A percentile compares a stretch with the other conserved stretches of the same genome.
phyloP scores from a whole-genome alignment of 805 yeast species.

The Candida pini region DNA sequence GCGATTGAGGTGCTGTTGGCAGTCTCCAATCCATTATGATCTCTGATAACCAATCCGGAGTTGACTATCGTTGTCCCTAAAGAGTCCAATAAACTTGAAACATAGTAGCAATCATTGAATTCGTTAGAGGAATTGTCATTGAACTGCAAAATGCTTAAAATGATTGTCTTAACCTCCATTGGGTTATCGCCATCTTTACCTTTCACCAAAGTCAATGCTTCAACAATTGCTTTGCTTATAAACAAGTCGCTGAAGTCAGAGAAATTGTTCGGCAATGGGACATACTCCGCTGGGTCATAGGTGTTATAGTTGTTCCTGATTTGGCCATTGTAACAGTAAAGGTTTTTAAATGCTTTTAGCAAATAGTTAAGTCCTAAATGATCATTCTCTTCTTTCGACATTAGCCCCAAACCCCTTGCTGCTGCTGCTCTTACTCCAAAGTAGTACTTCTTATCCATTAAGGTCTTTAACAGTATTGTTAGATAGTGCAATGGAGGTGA shows the following conservation, averaged over 20 bases:
- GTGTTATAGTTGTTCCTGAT: conserved; percentile 18
- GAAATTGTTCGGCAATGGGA: conserved; percentile 79
- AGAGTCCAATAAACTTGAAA: conserved; percentile 51
- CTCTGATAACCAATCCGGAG: conserved; percentile 18
- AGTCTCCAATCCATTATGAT: conserved; percentile 18
- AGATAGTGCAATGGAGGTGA: conserved; percentile 64
- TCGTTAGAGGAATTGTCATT: conserved; percentile 81
- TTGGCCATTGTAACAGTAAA: conserved; percentile 65
- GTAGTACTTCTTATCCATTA: conserved; percentile 78
- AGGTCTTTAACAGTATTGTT: conserved; percentile 69
- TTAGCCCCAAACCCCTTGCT: conserved; percentile 66
- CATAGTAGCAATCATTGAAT: conserved; percentile 67
- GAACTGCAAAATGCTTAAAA: conserved; percentile 68
- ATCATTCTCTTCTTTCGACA: conserved; percentile 54
- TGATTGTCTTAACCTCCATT: conserved; percentile 50
- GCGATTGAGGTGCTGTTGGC: too few relatives aligned
- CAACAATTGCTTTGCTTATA: conserved; percentile 63
- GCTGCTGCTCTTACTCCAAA: conserved; percentile 89
- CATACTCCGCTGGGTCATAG: conserved; percentile 36
- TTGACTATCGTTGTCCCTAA: conserved; percentile 34
- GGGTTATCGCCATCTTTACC: conserved; percentile 58
- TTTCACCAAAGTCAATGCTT: conserved; percentile 52
- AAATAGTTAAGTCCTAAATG: conserved; percentile 72
- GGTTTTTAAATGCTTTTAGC: conserved; percentile 56
- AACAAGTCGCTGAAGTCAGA: conserved; percentile 62